Evolutionary conservation across 2,329 filamentous ascomycete species (phyloP), one percentile per base, ranked within the genome.

Genomic region (Cercospora zeina): DNA sequence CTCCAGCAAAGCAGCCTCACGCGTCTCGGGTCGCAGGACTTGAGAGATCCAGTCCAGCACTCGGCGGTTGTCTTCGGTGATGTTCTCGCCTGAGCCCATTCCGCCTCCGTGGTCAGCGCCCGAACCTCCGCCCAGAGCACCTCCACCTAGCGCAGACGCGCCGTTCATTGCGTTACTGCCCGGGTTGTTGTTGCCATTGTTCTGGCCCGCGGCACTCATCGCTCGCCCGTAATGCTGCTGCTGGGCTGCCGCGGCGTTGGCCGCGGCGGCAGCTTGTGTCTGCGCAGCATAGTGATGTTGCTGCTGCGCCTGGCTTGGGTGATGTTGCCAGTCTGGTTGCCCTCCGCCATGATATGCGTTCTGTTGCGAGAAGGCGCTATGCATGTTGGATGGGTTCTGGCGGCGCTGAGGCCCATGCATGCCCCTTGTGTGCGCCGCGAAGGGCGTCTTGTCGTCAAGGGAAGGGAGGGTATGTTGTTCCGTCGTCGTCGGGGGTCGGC

Each of bases 41-140:
- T 97, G 93, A 59, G 93, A 91, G 67, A 97, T 95, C 82, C 91
- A 97, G 66, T 87, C 87, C 77, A 97, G 86, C n/a, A 96, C 95
- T 68, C 93, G 87, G 69, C 91, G 85, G 77, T 96, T 96, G 75
- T 97, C 93, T 75, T 97, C 93, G 58, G 68, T 81, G 75, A 72
- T 77, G 74, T 64, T 66, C 54, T 70, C 70, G 49, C 68, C 68
- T 31, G 66, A 62, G 13, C 70, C 70, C 39, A 69, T 69, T 57
- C 73, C 74, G 27, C 74, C 70, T 42, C 65, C 61, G 33, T 71
- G 67, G 4, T 69, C 65, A 30, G 65, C 65, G 16, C 61, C 63
- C 16, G 54, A 55, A 45, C 54, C 56, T 27, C 63, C 64, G 16
- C 65, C 65, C 13, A 67, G 56, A 19, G 58, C 59, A 27, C 49